phyloP scores from a whole-genome alignment of 768 basidiomycete species.

The Rhodosporidiobolus odoratus region DNA sequence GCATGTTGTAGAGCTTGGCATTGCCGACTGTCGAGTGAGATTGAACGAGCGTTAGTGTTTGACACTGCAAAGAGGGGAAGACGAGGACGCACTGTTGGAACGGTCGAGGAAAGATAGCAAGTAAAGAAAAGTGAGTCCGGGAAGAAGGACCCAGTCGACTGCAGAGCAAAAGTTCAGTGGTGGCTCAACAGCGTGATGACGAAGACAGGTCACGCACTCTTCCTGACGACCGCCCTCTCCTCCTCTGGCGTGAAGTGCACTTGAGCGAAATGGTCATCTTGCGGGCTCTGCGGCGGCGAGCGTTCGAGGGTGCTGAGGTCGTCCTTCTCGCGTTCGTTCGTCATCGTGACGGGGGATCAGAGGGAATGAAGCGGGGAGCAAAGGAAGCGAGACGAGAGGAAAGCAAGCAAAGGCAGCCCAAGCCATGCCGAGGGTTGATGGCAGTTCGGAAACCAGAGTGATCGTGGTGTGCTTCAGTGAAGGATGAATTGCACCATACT shows the following conservation, averaged over 20 bases:
- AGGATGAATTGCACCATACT: no score
- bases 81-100: background rate
- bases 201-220: background rate
- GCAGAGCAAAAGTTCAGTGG: background rate
- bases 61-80: no score
- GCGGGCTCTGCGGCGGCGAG: background rate
- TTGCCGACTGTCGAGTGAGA: slow-evolving; percentile 32
- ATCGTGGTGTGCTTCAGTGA: no score
- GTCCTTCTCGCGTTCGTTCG: background rate
- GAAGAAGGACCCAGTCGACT: slow-evolving; percentile 18
- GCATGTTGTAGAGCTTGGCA: slow-evolving; percentile 21
- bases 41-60: background rate
- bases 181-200: background rate
- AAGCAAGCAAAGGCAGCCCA: background rate
- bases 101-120: slow-evolving; percentile 24
- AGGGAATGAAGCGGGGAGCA: background rate
- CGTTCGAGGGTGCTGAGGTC: background rate
- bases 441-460: no score
- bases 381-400: background rate
- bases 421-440: no score
- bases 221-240: background rate
- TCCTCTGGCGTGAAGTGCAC: background rate
- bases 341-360: no score
- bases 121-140: slow-evolving; percentile 31
- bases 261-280: background rate